phyloP scores from a whole-genome alignment of 2,329 filamentous ascomycete genomes.

The Colletotrichum neosansevieriae region DNA sequence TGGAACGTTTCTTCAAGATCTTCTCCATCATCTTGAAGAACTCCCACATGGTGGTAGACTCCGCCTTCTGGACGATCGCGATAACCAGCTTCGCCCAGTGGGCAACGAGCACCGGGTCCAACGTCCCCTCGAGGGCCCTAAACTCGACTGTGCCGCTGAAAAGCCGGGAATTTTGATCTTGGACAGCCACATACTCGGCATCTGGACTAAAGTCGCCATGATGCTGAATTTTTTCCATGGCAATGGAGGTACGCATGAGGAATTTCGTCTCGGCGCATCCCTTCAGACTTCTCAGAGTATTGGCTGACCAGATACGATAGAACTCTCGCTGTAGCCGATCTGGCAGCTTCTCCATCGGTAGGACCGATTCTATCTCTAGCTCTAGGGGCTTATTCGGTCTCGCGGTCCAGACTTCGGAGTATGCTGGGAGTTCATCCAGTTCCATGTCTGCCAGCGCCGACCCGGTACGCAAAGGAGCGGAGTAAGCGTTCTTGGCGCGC shows the following conservation, averaged over 20 bases:
- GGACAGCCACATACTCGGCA: too few relatives aligned
- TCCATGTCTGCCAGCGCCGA: not conserved
- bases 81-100: constrained; percentile 15
- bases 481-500: not conserved
- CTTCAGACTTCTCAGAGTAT: too few relatives aligned
- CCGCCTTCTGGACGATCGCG: not conserved
- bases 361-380: constrained; percentile 11
- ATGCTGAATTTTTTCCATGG: too few relatives aligned
- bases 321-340: not conserved
- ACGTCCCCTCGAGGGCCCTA: constrained; percentile 23
- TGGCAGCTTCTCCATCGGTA: constrained; percentile 11
- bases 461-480: not conserved
- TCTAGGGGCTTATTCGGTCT: not conserved
- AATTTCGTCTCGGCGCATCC: too few relatives aligned
- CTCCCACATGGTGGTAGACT: not conserved
- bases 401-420: not conserved
- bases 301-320: constrained; percentile 1
- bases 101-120: constrained; percentile 18
- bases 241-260: too few relatives aligned
- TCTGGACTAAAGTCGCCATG: too few relatives aligned
- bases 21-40: not conserved
- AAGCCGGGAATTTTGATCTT: not conserved
- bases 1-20: not conserved
- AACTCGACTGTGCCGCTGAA: constrained; percentile 29
- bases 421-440: not conserved